Percentiles rank a stretch among this genome's conserved stretches.
phyloP scores from a whole-genome alignment of 2,329 filamentous ascomycete species.

The Blumeria graminis region DNA sequence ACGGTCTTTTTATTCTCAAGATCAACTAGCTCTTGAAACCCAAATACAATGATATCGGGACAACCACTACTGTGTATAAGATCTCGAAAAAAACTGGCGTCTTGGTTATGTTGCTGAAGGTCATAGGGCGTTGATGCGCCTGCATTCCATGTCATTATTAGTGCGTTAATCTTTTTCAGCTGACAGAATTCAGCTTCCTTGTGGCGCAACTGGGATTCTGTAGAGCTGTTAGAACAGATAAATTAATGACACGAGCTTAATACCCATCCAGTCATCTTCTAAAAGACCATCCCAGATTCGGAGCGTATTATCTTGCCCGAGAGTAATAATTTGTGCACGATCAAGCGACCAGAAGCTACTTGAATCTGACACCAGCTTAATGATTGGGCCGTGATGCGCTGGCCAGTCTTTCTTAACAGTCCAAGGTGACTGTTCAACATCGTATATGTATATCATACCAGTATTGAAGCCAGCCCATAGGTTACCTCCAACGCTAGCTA shows the following conservation, averaged over 20 bases:
- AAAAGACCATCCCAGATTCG: constrained; percentile 80
- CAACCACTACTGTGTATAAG: constrained; percentile 52
- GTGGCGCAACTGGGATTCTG: constrained; percentile 63
- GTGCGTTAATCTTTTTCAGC: constrained; percentile 57
- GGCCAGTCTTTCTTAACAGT: constrained; percentile 82
- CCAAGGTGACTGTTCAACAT: constrained; percentile 66
- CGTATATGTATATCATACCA: constrained; percentile 82
- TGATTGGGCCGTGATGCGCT: constrained; percentile 63
- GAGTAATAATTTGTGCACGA: constrained; percentile 58
- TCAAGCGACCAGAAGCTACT: constrained; percentile 72
- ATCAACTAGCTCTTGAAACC: constrained; percentile 96
- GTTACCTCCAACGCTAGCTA: constrained; percentile 56
- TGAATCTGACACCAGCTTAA: constrained; percentile 51
- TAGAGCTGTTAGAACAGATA: constrained; percentile 1
- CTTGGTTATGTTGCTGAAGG: constrained; percentile 43
- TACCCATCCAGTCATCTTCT: constrained; percentile 76
- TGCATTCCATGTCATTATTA: constrained; percentile 89
- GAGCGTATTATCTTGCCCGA: constrained; percentile 70
- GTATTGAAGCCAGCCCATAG: constrained; percentile 92
- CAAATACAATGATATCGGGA: constrained; percentile 82
- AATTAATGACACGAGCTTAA: constrained; percentile 6
- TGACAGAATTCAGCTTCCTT: constrained; percentile 63
- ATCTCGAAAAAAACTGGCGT: constrained; percentile 58
- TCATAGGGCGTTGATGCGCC: constrained; percentile 82
- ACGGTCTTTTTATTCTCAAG: constrained; percentile 93